Evolutionary conservation across 257 asterid genomes (phyloP).

Genomic region (Petunia axillaris): DNA sequence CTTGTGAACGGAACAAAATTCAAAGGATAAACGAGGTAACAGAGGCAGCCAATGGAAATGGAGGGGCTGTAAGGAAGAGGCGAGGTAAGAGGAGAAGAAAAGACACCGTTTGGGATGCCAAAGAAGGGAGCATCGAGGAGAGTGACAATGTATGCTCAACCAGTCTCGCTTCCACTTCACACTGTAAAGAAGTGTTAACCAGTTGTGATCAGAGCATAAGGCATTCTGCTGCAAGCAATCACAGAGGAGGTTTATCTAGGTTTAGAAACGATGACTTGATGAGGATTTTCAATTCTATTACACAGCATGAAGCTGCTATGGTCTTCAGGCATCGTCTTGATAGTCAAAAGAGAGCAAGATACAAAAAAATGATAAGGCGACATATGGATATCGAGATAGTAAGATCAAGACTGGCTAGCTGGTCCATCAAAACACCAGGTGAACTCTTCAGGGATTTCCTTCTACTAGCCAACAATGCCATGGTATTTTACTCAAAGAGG

Average conservation of each 20-base stretch:
- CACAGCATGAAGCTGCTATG: conserved; percentile 60
- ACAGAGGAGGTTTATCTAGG: conserved; percentile 32
- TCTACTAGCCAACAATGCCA: conserved; percentile 75
- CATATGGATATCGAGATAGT: conserved; percentile 76
- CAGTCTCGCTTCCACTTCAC: conserved; percentile 44
- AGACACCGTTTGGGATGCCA: conserved; percentile 46
- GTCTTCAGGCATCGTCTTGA: conserved; percentile 92
- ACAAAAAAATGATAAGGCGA: conserved; percentile 66
- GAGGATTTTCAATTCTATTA: conserved; percentile 57
- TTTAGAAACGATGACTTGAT: conserved; percentile 45
- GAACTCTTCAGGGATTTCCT: conserved; percentile 88
- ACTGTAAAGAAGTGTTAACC: conserved; percentile 48
- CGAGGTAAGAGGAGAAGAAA: conserved; percentile 81
- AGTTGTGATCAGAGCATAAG: conserved; percentile 35
- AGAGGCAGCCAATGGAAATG: conserved; percentile 37
- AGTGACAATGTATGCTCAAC: conserved; percentile 65
- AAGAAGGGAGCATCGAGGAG: conserved; percentile 64
- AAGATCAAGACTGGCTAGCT: conserved; percentile 57
- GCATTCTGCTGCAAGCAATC: conserved; percentile 35
- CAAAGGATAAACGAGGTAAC: conserved; percentile 31
- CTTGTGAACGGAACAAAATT: conserved; percentile 42
- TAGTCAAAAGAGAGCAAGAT: conserved; percentile 94
- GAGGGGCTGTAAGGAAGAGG: conserved; percentile 62
- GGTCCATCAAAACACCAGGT: conserved; percentile 51
- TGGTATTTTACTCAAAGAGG: conserved; percentile 80